Evolutionary conservation across 306 rosid species (phyloP), one percentile per base, ranked within the genome.

Genomic region (Quercus robur): DNA sequence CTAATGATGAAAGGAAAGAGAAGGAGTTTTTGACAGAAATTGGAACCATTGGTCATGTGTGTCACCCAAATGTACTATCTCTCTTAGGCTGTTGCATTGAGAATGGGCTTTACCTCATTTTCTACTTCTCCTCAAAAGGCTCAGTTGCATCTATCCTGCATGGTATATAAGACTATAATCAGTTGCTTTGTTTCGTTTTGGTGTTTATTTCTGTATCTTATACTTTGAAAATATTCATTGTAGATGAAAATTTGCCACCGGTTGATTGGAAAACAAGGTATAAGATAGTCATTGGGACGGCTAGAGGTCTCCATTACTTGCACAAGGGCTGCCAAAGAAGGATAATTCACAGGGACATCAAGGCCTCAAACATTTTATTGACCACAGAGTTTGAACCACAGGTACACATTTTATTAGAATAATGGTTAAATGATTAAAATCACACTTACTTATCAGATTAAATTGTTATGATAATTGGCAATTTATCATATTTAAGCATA

Each of bases 301-400:
- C 94, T 15, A 87, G 88, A 74, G 99, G 98, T 33, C 98, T 96
- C 26, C 85, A 84, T 75, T 96, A 96, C 82, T 84, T 96, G 88
- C 99, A 96, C 74, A 91, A 86, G 74, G 97, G 91, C 12, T 96
- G 99, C 83, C 94, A 90, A 86, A 96, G 98, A 61, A 91, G 99
- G 85, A 96, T 94, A 54, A 94, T 94, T 78, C 98, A 94, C 68
- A 51, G 97, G 56, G 98, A 94, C 75, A 94, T 94, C 26, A 94
- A 94, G 90, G 76, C 98, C 5, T 92, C 96, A 72, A 94, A 94
- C 41, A 81, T 94, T 83, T 82, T 94, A 15, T 79, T 94, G 70
- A 85, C 94, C 66, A 54, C 81, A 18, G 96, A 94, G 85, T 92
- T 89, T 81, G 98, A 94, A 67, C 97, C 98, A 21, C 86, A 88